These are phyloP conservation scores for Penicillium brevicompactum DNA, from an alignment of 2,329 filamentous ascomycete species.

Conservation along the genomic window DNA sequence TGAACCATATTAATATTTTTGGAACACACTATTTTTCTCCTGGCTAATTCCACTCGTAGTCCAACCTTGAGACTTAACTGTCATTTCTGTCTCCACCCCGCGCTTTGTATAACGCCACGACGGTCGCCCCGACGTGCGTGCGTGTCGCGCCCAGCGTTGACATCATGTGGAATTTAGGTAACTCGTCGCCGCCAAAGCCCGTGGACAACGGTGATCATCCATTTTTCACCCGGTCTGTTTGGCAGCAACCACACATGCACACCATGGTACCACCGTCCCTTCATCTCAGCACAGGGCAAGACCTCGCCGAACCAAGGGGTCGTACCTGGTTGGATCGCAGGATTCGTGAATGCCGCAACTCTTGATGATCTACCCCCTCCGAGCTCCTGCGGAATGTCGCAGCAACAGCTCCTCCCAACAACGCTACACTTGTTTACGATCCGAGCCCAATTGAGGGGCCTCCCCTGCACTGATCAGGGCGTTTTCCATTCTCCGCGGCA, in stretches of 20 bases:
- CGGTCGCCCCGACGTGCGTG: too few relatives aligned
- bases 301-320: conserved; percentile 1
- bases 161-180: conserved; percentile 17
- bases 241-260: not conserved
- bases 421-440: conserved; percentile 16
- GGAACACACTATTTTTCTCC: too few relatives aligned
- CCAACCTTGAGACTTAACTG: too few relatives aligned
- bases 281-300: not conserved
- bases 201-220: conserved; percentile 1
- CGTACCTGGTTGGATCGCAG: conserved; percentile 9
- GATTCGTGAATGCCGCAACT: conserved; percentile 15
- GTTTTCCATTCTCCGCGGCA: conserved; percentile 23
- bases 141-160: not conserved
- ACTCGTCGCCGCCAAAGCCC: not conserved
- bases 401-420: conserved; percentile 10
- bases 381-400: conserved; percentile 16
- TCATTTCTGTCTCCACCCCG: too few relatives aligned
- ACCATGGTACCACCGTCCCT: not conserved
- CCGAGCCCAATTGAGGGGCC: not conserved
- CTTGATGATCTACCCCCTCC: conserved; percentile 15
- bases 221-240: conserved; percentile 4
- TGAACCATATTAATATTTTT: too few relatives aligned
- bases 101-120: too few relatives aligned
- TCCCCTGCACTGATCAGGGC: not conserved
- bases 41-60: too few relatives aligned